These are phyloP conservation scores for Teratosphaeria nubilosa DNA, from an alignment of 2,329 filamentous ascomycete genomes.

Conservation along the genomic window DNA sequence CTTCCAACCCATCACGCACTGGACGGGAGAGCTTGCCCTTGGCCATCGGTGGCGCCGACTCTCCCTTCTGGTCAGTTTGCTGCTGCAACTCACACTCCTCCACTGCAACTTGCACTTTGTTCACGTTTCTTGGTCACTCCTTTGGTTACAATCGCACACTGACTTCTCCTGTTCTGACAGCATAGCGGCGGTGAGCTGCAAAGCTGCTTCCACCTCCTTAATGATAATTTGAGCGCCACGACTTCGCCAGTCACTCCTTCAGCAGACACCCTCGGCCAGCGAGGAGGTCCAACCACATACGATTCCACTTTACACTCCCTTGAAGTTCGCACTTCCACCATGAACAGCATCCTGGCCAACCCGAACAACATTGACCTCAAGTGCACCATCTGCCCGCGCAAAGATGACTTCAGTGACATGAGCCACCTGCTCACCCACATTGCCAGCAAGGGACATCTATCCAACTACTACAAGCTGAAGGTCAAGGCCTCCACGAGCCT, in stretches of 20 bases:
- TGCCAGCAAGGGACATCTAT: slow-evolving; percentile 82
- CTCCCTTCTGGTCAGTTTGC: slow-evolving; percentile 1
- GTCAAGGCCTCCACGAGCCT: slow-evolving; percentile 53
- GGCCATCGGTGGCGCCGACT: slow-evolving; percentile 2
- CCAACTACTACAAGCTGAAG: slow-evolving; percentile 71
- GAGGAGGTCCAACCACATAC: background rate
- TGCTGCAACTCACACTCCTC: slow-evolving; percentile 2
- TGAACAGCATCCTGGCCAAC: background rate
- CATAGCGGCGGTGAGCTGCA: background rate
- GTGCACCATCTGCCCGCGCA: slow-evolving; percentile 75
- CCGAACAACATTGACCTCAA: background rate
- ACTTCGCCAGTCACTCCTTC: slow-evolving; percentile 12
- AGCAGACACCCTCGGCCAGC: background rate
- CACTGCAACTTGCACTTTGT: slow-evolving; percentile 9
- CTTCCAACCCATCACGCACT: background rate
- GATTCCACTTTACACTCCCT: background rate
- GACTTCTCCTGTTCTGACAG: slow-evolving; percentile 3
- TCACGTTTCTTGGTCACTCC: slow-evolving; percentile 15
- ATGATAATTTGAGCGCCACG: slow-evolving; percentile 8
- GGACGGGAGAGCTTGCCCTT: slow-evolving; percentile 1
- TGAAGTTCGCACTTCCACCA: slow-evolving; percentile 5
- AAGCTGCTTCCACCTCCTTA: slow-evolving; percentile 13
- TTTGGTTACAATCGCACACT: slow-evolving; percentile 8
- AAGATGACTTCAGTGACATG: slow-evolving; percentile 74
- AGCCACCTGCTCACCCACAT: slow-evolving; percentile 90